Evolutionary conservation across 768 basidiomycete genomes (phyloP), one percentile per base, ranked within the genome.

Genomic region (Boletus fagicola): DNA sequence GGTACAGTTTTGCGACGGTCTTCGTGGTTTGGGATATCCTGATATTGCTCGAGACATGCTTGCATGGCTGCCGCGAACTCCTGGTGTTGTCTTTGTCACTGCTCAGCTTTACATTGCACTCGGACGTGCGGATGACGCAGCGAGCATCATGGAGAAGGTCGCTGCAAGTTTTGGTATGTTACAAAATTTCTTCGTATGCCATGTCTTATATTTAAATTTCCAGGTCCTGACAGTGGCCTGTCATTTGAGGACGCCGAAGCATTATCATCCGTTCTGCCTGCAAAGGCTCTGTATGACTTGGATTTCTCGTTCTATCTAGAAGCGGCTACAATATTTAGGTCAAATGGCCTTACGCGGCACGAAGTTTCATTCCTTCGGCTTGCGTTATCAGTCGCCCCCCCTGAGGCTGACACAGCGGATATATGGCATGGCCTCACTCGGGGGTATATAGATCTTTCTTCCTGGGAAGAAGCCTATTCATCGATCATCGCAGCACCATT

Each of bases 381-480:
- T 35, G 92, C 95, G 11, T 79, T 97, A 57, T 86, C 88, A n/a
- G 80, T 81, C 50, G 84, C 84, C 7, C 77, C 81, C 20, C 62
- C 72, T 31, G 80, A 76, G 20, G 72, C 72, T 18, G 83, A 87
- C 60, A 84, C 83, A 11, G 77, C 82, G 46, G 78, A 85, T n/a
- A 72, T 98, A 24, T 96, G 94, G 94, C 80, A 78, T 59, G 86
- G 78, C 56, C 77, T 94, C 20, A 90, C 89, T 71, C 82, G 86
- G 66, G 89, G 90, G 30, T 82, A 86, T 52, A 84, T 83, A 20
- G 87, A 89, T 48, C 75, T 92, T 42, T 84, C 82, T 7, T 75
- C 81, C 60, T 97, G 88, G 73, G 92, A 95, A 65, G 87, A 93
- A 64, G 96, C 97, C 2, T 98, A 98, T 72, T 79, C 85, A 45